A percentile compares a stretch with the other conserved stretches of the same genome.
Evolutionary conservation across 73 alveolate species (phyloP).

Genomic region (Durusdinium trenchii): DNA sequence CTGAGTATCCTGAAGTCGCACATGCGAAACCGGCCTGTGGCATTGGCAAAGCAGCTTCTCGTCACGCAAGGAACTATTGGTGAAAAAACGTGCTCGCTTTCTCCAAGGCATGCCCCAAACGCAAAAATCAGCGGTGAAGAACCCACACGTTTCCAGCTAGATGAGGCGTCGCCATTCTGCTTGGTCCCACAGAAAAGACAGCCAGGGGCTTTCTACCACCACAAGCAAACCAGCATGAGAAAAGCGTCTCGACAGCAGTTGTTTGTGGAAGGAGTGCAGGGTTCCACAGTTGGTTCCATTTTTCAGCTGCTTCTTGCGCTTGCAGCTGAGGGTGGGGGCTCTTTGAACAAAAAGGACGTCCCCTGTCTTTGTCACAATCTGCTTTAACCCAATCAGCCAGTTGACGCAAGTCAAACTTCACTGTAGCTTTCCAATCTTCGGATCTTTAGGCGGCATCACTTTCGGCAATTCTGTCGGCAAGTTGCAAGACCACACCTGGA

Average conservation of each 20-base stretch:
- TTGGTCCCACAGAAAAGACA: no score
- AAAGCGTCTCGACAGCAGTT: not conserved
- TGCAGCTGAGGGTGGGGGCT: not conserved
- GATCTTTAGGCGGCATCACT: not conserved
- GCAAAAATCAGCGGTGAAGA: no score
- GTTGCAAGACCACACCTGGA: not conserved
- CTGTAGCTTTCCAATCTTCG: not conserved
- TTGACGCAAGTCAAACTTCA: not conserved
- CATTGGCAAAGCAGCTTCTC: no score
- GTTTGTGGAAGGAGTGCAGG: not conserved
- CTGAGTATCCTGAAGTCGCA: no score
- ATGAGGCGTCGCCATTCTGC: no score
- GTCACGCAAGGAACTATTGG: no score
- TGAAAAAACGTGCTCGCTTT: no score
- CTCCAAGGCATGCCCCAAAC: no score
- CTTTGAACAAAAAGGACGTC: not conserved
- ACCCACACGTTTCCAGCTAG: no score
- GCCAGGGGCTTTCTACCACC: no score
- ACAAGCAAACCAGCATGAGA: no score
- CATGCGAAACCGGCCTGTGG: no score
- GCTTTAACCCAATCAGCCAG: not conserved
- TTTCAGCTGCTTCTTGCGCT: not conserved
- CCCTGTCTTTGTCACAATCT: not conserved
- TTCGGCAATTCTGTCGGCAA: not conserved
- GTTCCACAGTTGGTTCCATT: not conserved